Percentiles rank a stretch among this genome's conserved stretches.
These are phyloP conservation scores for Heteromeles arbutifolia DNA, from an alignment of 306 rosid genomes.

Conservation along the genomic window DNA sequence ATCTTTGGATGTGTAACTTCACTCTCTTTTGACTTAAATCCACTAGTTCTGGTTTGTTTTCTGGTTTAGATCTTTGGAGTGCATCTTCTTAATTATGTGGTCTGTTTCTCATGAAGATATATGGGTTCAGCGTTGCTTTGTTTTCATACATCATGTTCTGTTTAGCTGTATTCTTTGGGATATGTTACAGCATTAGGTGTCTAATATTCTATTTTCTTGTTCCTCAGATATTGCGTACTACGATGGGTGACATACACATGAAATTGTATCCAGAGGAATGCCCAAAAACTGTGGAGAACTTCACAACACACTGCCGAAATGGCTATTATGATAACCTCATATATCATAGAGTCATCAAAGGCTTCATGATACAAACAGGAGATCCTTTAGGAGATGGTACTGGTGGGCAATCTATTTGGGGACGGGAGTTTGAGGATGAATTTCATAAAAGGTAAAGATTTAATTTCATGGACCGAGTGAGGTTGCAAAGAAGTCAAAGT, in stretches of 20 bases:
- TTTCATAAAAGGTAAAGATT: constrained; percentile 78
- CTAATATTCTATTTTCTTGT: neutral
- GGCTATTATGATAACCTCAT: constrained; percentile 94
- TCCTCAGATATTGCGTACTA: constrained; percentile 75
- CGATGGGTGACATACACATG: constrained; percentile 97
- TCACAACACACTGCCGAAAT: constrained; percentile 93
- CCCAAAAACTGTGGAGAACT: constrained; percentile 97
- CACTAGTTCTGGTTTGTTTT: neutral
- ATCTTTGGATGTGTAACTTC: neutral
- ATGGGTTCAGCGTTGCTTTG: too few relatives aligned
- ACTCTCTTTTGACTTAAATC: neutral
- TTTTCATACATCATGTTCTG: neutral
- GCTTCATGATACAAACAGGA: constrained; percentile 97
- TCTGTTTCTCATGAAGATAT: too few relatives aligned
- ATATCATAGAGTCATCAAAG: constrained; percentile 93
- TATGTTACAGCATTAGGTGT: neutral
- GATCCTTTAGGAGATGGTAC: constrained; percentile 99
- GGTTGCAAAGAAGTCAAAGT: neutral
- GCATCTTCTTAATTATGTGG: neutral
- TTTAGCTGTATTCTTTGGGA: neutral
- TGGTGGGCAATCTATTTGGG: constrained; percentile 99
- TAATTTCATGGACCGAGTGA: neutral
- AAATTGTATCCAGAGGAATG: constrained; percentile 93
- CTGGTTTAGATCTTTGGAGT: neutral
- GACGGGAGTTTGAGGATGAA: constrained; percentile 97